phyloP scores from a whole-genome alignment of 192 early-diverging fungal genomes.

The Pilaira anomala region DNA sequence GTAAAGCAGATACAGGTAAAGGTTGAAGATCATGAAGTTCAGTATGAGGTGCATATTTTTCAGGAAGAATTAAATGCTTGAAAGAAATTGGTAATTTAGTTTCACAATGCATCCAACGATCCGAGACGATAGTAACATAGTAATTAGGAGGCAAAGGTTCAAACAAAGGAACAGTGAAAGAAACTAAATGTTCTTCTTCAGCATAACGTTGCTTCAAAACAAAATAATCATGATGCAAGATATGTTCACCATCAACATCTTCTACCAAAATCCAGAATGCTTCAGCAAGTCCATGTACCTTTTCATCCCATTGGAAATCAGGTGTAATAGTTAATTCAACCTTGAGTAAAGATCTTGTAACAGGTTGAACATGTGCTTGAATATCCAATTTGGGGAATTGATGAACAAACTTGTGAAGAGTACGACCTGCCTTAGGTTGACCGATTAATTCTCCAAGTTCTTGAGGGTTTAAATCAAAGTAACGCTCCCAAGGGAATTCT shows the following conservation, averaged over 20 bases:
- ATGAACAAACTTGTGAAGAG: constrained; percentile 87
- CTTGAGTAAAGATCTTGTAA: constrained; percentile 86
- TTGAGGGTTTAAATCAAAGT: constrained; percentile 86
- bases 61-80: constrained; percentile 87
- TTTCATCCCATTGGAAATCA: constrained; percentile 93
- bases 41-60: constrained; percentile 91
- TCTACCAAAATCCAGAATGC: constrained; percentile 94
- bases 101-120: constrained; percentile 94
- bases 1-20: constrained; percentile 73
- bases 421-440: constrained; percentile 84
- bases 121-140: constrained; percentile 89
- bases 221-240: constrained; percentile 90
- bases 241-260: constrained; percentile 87
- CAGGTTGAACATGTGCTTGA: constrained; percentile 85
- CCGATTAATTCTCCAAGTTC: constrained; percentile 91
- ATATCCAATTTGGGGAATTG: constrained; percentile 93
- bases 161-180: constrained; percentile 87
- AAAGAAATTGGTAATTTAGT: constrained; percentile 92
- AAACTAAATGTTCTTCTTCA: constrained; percentile 78
- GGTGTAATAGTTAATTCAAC: constrained; percentile 91
- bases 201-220: constrained; percentile 84
- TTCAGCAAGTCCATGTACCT: constrained; percentile 80
- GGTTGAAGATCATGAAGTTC: constrained; percentile 94
- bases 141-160: constrained; percentile 97
- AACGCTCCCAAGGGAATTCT: constrained; percentile 93